A percentile compares a stretch with the other conserved stretches of the same genome.
These are phyloP conservation scores for Monosporozyma yasuniensis DNA, from an alignment of 805 yeast species.

Conservation along the genomic window DNA sequence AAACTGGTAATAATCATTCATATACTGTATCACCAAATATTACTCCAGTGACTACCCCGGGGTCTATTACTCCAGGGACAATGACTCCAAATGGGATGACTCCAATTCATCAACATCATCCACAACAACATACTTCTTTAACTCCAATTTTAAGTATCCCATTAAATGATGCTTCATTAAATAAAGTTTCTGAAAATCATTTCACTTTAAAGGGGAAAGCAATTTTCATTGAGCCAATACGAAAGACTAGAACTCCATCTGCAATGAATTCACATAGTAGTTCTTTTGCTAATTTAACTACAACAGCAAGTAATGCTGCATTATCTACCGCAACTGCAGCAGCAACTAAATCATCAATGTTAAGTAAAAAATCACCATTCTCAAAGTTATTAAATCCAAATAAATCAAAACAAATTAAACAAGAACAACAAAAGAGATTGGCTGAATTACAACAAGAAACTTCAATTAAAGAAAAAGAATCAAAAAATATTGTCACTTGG, in stretches of 20 bases:
- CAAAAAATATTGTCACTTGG: constrained; percentile 17
- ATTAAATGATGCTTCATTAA: constrained; percentile 30
- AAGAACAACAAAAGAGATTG: constrained; percentile 5
- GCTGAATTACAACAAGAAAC: constrained; percentile 3
- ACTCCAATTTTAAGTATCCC: constrained; percentile 36
- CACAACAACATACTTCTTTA: constrained; percentile 19
- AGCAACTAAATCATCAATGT: not conserved
- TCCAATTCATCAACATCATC: not conserved
- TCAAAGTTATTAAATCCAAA: constrained; percentile 8
- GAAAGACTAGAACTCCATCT: constrained; percentile 6
- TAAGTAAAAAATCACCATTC: constrained; percentile 6
- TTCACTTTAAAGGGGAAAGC: constrained; percentile 33
- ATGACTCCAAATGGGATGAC: not conserved
- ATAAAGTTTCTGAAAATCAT: constrained; percentile 31
- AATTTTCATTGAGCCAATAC: constrained; percentile 14
- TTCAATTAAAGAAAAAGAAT: constrained; percentile 4
- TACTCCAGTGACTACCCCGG: not conserved
- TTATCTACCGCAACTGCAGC: constrained; percentile 3
- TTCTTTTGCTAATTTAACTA: constrained; percentile 1
- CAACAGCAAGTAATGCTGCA: constrained; percentile 9
- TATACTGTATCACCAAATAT: not conserved
- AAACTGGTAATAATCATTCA: constrained; percentile 4
- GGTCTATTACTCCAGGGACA: not conserved
- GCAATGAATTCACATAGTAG: not conserved
- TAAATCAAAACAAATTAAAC: constrained; percentile 6